Evolutionary conservation across 2,329 filamentous ascomycete species (phyloP), one percentile per base, ranked within the genome.

Genomic region (Pseudocercospora vitis): DNA sequence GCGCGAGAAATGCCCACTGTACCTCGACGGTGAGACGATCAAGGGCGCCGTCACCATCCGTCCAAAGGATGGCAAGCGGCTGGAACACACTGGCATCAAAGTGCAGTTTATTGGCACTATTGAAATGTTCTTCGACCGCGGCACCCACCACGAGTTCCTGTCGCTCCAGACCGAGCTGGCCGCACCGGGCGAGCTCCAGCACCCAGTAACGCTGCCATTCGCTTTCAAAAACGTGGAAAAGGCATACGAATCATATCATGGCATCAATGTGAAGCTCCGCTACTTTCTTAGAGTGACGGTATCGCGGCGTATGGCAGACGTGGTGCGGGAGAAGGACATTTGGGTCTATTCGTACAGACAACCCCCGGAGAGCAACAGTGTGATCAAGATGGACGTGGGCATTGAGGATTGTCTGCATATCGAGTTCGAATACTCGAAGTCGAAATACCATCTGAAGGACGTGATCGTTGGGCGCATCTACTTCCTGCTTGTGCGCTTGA

Each of bases 201-300:
- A 99, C 75, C 94, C 94, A 37, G 94, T 99, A 77, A 96, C 91
- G 45, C 96, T 96, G 74, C 90, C 95, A 64, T 99, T 99, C 83
- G 95, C 96, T 78, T 99, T 99, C 84, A 97, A 97, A 75, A 99
- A 97, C 74, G 91, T 99, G 67, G 94, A 99, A 82, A 99, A 99
- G 80, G 91, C 95, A 74, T 99, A 99, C 81, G 95, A 99, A 76
- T 96, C 91, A 62, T 99, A 99, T 81, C 95, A 96, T 72, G 94
- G 94, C 70, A 99, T 99, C 83, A 99, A 99, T 71, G 94, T 99
- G 68, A 95, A 96, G 79, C 83, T 99, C 71, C 91, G 94, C 65
- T 99, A 99, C 82, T 97, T 97, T 75, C 86, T 97, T 53, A 88
- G 91, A 65, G 94, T 97, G 64, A 99, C 94, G 29, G 94, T 99